phyloP scores from a whole-genome alignment of 2,329 filamentous ascomycete genomes.

The Aureobasidium sp. region DNA sequence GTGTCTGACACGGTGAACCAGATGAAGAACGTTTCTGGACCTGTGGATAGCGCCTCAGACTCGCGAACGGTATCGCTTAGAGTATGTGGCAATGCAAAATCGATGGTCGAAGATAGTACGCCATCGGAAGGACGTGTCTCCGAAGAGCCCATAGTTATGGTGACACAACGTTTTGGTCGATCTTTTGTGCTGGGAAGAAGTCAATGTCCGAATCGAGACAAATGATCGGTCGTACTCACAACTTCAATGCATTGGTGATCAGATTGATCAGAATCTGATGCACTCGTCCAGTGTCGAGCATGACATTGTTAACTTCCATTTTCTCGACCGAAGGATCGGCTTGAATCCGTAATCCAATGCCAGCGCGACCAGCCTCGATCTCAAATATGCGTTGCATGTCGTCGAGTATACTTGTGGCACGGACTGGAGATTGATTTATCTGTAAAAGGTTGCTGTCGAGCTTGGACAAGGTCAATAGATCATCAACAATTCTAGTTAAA shows the following conservation, averaged over 20 bases:
- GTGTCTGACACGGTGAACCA: slow-evolving; percentile 20
- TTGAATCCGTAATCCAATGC: slow-evolving; percentile 20
- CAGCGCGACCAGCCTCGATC: slow-evolving; percentile 24
- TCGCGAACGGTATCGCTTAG: slow-evolving; percentile 16
- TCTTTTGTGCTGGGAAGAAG: slow-evolving; percentile 17
- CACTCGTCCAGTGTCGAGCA: slow-evolving; percentile 23
- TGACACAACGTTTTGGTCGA: slow-evolving; percentile 17
- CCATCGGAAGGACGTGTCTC: slow-evolving; percentile 18
- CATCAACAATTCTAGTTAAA: slow-evolving; percentile 36
- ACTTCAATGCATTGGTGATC: slow-evolving; percentile 25
- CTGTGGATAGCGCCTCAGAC: slow-evolving; percentile 8
- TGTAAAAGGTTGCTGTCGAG: slow-evolving; percentile 38
- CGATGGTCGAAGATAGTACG: slow-evolving; percentile 19
- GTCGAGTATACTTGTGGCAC: slow-evolving; percentile 19
- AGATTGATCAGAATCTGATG: slow-evolving; percentile 25
- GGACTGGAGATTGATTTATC: slow-evolving; percentile 21
- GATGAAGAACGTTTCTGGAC: slow-evolving; percentile 17
- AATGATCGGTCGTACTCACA: slow-evolving; percentile 1
- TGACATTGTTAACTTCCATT: slow-evolving; percentile 20
- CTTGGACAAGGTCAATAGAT: slow-evolving; percentile 40
- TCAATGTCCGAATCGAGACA: not conserved
- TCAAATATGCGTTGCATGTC: slow-evolving; percentile 30
- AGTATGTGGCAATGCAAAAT: slow-evolving; percentile 17
- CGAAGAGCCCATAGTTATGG: slow-evolving; percentile 18
- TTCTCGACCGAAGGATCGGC: slow-evolving; percentile 3